These are phyloP conservation scores for Quercus aquifolioides DNA, from an alignment of 306 rosid genomes.

Conservation along the genomic window DNA sequence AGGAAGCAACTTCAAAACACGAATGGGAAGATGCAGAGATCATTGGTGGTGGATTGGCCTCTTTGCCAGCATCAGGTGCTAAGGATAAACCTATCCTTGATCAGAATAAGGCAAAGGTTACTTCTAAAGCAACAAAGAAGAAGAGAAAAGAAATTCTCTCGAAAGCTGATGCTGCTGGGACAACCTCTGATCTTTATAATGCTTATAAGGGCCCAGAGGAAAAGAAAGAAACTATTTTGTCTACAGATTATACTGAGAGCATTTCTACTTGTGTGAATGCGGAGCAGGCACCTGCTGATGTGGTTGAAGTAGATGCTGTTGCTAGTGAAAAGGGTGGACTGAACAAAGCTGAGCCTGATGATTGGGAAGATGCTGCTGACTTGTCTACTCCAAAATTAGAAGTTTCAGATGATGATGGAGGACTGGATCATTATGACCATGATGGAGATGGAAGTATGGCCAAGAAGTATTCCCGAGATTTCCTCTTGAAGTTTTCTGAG, in stretches of 20 bases:
- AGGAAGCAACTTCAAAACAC: slow-evolving; percentile 32
- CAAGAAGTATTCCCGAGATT: slow-evolving; percentile 84
- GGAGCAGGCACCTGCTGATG: slow-evolving; percentile 41
- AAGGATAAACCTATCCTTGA: slow-evolving; percentile 58
- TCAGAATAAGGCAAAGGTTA: slow-evolving; percentile 46
- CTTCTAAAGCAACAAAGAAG: slow-evolving; percentile 49
- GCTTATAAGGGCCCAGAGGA: slow-evolving; percentile 95
- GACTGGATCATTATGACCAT: slow-evolving; percentile 4
- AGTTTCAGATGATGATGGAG: slow-evolving; percentile 30
- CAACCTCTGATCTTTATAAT: slow-evolving; percentile 87
- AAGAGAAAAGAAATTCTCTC: slow-evolving; percentile 58
- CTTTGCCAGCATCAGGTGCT: slow-evolving; percentile 34
- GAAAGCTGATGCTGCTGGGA: slow-evolving; percentile 95
- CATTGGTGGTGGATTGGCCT: slow-evolving; percentile 22
- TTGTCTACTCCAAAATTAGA: slow-evolving; percentile 68
- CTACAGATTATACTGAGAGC: slow-evolving; percentile 47
- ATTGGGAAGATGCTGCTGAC: slow-evolving; percentile 98
- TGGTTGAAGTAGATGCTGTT: slow-evolving; percentile 30
- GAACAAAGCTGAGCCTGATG: slow-evolving; percentile 72
- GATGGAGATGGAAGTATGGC: slow-evolving; percentile 45
- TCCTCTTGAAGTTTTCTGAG: slow-evolving; percentile 66
- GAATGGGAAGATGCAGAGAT: slow-evolving; percentile 44
- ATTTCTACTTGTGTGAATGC: slow-evolving; percentile 22
- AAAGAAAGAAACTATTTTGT: slow-evolving; percentile 53
- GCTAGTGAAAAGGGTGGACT: slow-evolving; percentile 32